Percentiles rank a stretch among this genome's conserved stretches.
Evolutionary conservation across 371 early-diverging fungal genomes (phyloP).

Genomic region (Lichtheimia ramosa): DNA sequence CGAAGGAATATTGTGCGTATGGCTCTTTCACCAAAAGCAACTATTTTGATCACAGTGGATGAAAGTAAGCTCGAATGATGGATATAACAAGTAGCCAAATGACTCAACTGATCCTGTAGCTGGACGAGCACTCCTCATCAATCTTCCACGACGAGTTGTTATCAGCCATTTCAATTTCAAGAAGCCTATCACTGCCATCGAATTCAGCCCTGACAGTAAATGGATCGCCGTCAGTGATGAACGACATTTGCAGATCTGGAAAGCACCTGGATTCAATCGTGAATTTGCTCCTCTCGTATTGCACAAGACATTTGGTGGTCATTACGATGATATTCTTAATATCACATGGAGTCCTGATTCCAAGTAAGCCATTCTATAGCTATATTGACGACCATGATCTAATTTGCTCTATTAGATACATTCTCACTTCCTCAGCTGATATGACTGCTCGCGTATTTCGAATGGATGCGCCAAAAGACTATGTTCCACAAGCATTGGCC

Average conservation of each 20-base stretch:
- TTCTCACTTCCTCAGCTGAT: constrained; percentile 86
- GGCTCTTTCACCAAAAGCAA: constrained; percentile 89
- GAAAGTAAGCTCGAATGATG: constrained; percentile 58
- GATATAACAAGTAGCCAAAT: not conserved
- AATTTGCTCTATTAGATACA: constrained; percentile 41
- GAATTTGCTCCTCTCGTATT: constrained; percentile 93
- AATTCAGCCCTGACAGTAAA: constrained; percentile 82
- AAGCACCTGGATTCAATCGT: constrained; percentile 85
- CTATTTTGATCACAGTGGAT: constrained; percentile 86
- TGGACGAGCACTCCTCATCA: constrained; percentile 87
- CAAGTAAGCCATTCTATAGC: constrained; percentile 24
- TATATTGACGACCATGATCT: no score
- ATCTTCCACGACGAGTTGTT: constrained; percentile 79
- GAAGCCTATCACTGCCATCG: constrained; percentile 71
- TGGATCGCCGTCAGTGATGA: constrained; percentile 87
- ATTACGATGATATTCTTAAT: constrained; percentile 86
- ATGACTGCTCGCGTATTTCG: constrained; percentile 88
- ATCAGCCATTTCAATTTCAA: constrained; percentile 91
- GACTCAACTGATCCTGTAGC: constrained; percentile 43
- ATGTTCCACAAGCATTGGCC: constrained; percentile 69
- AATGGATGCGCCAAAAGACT: constrained; percentile 65
- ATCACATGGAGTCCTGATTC: constrained; percentile 90
- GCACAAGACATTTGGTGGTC: constrained; percentile 77
- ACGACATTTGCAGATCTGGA: constrained; percentile 89
- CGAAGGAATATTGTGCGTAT: constrained; percentile 85